These are phyloP conservation scores for Cytospora leucostoma DNA, from an alignment of 2,329 filamentous ascomycete genomes.

Conservation along the genomic window DNA sequence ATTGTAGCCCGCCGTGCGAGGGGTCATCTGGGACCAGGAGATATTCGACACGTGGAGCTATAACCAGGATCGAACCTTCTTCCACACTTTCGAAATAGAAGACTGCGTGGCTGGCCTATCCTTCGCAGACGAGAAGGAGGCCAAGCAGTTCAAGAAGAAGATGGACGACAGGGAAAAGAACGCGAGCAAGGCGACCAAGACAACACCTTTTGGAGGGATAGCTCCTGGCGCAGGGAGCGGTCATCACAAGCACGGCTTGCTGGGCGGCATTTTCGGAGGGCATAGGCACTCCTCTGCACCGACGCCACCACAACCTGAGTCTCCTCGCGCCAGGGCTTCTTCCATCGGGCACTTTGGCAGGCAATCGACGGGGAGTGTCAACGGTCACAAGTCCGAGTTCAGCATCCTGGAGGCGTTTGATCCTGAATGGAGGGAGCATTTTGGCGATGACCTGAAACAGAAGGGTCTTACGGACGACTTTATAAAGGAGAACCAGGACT, in stretches of 20 bases:
- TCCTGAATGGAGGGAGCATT: slow-evolving; percentile 64
- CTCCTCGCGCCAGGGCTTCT: slow-evolving; percentile 48
- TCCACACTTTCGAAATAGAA: slow-evolving; percentile 95
- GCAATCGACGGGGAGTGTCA: slow-evolving; percentile 47
- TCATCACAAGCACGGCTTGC: slow-evolving; percentile 47
- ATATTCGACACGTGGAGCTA: slow-evolving; percentile 94
- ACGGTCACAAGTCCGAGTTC: slow-evolving; percentile 56
- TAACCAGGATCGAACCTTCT: slow-evolving; percentile 96
- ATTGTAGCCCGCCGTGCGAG: slow-evolving; percentile 69
- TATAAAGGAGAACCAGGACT: slow-evolving; percentile 68
- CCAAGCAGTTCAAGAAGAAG: slow-evolving; percentile 95
- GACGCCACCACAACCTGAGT: slow-evolving; percentile 58
- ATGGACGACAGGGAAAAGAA: slow-evolving; percentile 96
- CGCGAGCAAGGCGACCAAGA: slow-evolving; percentile 81
- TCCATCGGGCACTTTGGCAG: slow-evolving; percentile 41
- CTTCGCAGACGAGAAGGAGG: slow-evolving; percentile 96
- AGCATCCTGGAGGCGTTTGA: slow-evolving; percentile 65
- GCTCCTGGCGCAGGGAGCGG: slow-evolving; percentile 41
- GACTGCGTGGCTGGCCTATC: slow-evolving; percentile 87
- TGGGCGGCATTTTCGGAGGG: slow-evolving; percentile 64
- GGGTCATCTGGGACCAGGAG: slow-evolving; percentile 96
- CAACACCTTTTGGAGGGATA: slow-evolving; percentile 70
- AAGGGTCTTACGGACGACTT: slow-evolving; percentile 68
- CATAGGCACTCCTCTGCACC: slow-evolving; percentile 61
- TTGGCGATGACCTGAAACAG: slow-evolving; percentile 62